Evolutionary conservation across 2,329 filamentous ascomycete genomes (phyloP), one percentile per base, ranked within the genome.

Genomic region (Botrytis fabae): DNA sequence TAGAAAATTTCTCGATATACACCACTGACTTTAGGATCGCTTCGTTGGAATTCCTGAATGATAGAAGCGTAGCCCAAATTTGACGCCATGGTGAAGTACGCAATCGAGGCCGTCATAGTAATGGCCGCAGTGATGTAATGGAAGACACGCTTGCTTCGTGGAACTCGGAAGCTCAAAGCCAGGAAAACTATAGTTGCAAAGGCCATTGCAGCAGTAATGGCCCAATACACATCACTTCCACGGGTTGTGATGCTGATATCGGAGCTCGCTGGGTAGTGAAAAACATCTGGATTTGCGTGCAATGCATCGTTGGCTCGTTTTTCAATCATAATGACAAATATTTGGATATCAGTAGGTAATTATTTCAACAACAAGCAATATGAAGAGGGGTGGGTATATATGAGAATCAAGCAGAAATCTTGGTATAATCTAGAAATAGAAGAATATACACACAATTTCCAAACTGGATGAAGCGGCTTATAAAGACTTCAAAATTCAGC

Each of bases 11-110:
- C 86, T 60, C 91, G 86, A 66, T 86, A 87, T 2, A 81, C 79
- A 9, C 88, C 88, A 3, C 81, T 75, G 4, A 87, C 84, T 8
- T 84, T 83, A 22, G 83, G 81, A 70, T 83, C 79, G 73, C 74
- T 81, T 69, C 85, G 81, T 4, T 79, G 74, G 76, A 87, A 92
- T 78, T 93, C 87, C 57, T 90, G 89, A n/a, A 83, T 78, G 76
- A 92, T 90, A 0, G 89, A 87, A 2, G 87, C 86, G 80, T 87
- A 90, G 48, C 90, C 90, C 1, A 92, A 83, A 77, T 90, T 89
- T 16, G 88, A 87, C n/a, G 85, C 90, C 89, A 92, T 90, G 75
- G 86, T 85, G 82, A 89, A 92, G 82, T 92, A 91, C 22, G 89
- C 85, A 75, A 92, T 88, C 57, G 85, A 83, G 3, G 89, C 87